A percentile compares a stretch with the other conserved stretches of the same genome.
Evolutionary conservation across 2,329 filamentous ascomycete species (phyloP).

Genomic region (Aspergillus ibericus): DNA sequence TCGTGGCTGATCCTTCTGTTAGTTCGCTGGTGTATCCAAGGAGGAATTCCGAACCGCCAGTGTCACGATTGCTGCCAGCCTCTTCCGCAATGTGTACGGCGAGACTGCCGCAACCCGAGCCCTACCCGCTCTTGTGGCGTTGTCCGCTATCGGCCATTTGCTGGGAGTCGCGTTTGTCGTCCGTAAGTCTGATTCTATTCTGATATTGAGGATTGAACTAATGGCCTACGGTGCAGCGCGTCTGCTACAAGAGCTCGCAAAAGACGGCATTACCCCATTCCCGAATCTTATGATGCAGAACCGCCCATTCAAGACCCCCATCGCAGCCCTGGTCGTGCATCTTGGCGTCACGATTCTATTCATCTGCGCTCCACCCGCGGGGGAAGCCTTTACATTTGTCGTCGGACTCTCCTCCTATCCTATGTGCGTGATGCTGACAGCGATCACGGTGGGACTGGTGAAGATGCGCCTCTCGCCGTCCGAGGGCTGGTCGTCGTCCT

Average conservation of each 20-base stretch:
- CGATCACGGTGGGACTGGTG: constrained; percentile 20
- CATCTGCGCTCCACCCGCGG: constrained; percentile 25
- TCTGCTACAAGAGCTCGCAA: constrained; percentile 25
- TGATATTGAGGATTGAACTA: background rate
- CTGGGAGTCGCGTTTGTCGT: constrained; percentile 24
- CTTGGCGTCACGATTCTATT: constrained; percentile 22
- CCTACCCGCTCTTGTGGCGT: constrained; percentile 21
- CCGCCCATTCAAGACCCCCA: constrained; percentile 23
- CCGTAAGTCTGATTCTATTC: constrained; percentile 9
- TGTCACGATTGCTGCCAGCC: constrained; percentile 53
- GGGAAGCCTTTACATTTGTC: constrained; percentile 26
- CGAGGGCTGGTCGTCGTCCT: constrained; percentile 13
- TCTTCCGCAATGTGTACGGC: constrained; percentile 46
- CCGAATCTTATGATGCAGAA: constrained; percentile 24
- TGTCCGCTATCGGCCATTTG: constrained; percentile 26
- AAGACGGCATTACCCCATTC: constrained; percentile 27
- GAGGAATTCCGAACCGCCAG: constrained; percentile 53
- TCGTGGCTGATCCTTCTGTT: background rate
- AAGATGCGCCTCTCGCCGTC: constrained; percentile 14
- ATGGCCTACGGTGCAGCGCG: constrained; percentile 11
- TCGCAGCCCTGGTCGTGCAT: constrained; percentile 17
- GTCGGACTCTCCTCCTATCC: constrained; percentile 22
- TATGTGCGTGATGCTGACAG: constrained; percentile 16
- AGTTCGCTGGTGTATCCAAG: constrained; percentile 53
- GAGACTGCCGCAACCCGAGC: constrained; percentile 34